Evolutionary conservation across 495 filamentous ascomycete species (phyloP), one percentile per base, ranked within the genome.

Genomic region (Acidiella bohemica): DNA sequence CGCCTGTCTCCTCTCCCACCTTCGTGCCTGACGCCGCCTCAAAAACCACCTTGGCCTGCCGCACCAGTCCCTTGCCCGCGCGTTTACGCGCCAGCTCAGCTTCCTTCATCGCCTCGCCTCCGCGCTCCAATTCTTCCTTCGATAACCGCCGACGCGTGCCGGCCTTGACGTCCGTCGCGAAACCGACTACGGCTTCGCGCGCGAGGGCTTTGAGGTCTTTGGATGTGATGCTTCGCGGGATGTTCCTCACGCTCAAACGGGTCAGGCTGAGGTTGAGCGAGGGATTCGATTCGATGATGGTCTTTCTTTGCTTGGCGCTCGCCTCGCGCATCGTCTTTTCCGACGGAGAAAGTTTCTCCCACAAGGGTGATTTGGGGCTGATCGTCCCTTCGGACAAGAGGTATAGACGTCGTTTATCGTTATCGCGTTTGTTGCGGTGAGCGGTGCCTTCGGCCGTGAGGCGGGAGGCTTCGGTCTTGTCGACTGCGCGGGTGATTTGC

Each of bases 201-300:
- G 90, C 92, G 11, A 99, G 71, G 0, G 78, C 77, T 55, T 99
- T 99, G 27, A 99, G 68, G 37, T 81, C 81, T 62, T 94, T 96
- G 11, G 82, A 84, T 20, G 72, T 80, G 47, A 93, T 66, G 54
- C 77, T 77, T 40, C 78, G 75, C 6, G 90, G 92, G 17, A 99
- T 71, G 53, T 99, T 99, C 45, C 90, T 84, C 35, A 99, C 66
- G 0, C 86, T 83, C n/a, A 99, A 75, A 46, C 90, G 84, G 9
- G 86, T 94, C 14, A 99, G 67, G 53, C 79, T 86, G 35, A 99
- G 64, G 58, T 96, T 84, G 11, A 99, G 71, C 23, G 75, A 75
- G 0, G 92, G 90, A 59, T 96, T 95, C 54, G 70, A 76, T 61
- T 93, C 75, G 53, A 96, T 84, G 39, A 96, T 71, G 39, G 73